Evolutionary conservation across 1,284 basidiomycete species (phyloP).

Genomic region (Earliella scabrosa): DNA sequence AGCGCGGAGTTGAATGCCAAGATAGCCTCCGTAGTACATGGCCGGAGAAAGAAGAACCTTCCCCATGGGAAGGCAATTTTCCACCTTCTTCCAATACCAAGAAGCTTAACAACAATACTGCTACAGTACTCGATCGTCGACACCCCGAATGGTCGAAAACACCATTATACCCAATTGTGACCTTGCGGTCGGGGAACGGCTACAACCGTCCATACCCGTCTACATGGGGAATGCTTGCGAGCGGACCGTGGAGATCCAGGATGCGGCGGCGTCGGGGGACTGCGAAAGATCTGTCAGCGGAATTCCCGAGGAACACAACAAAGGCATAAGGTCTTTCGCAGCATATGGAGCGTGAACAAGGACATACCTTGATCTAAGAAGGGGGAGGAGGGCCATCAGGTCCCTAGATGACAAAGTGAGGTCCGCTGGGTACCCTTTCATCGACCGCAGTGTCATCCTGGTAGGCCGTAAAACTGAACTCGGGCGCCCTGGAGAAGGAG

Average conservation of each 20-base stretch:
- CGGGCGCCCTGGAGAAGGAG: constrained; percentile 19
- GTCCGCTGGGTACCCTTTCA: constrained; percentile 30
- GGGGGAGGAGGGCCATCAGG: constrained; percentile 41
- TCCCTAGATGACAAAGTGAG: constrained; percentile 49
- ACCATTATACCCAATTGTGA: too few species aligned
- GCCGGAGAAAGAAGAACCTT: too few species aligned
- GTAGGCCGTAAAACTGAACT: constrained; percentile 11
- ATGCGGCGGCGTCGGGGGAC: constrained; percentile 48
- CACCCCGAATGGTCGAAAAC: too few species aligned
- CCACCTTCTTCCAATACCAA: neutral
- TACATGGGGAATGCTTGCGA: constrained; percentile 40
- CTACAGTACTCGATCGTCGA: neutral
- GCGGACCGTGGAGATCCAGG: constrained; percentile 55
- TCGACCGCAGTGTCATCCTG: constrained; percentile 1
- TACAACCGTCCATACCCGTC: neutral
- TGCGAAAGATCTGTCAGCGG: constrained; percentile 16
- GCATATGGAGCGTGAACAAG: neutral
- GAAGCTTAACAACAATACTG: neutral
- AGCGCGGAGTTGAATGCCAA: too few species aligned
- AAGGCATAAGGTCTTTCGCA: too few species aligned
- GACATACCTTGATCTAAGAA: constrained; percentile 40
- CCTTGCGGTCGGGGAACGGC: neutral
- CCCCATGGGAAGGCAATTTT: neutral
- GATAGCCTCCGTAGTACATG: too few species aligned
- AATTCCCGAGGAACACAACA: neutral